Base-by-base conservation (phyloP, 768 basidiomycete genomes). In the Naematelia encephala region DNA sequence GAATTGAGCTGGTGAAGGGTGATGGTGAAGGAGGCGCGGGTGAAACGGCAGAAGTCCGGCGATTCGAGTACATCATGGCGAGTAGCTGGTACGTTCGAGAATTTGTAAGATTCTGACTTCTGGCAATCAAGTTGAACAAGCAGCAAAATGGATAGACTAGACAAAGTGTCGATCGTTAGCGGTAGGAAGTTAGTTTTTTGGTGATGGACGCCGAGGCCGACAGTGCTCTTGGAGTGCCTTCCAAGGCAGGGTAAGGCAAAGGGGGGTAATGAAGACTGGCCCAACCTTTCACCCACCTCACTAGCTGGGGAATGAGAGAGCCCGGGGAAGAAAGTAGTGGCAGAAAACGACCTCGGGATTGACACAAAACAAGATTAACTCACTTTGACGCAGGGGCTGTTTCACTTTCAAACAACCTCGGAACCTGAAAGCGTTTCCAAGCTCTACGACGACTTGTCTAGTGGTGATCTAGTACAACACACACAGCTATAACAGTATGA, bases 1-100 rank as follows among this genome's bases (percentile, higher is more conserved):
- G 50, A 43, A 69, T 59, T 29, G 58, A 27, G 64, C 34, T 22
- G 67, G 59, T 12, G 64, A 64, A 16, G 59, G 57, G 19, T 8
- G 34, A 39, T 8, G 67, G 62, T n/a, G 58, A 60, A 16, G 48
- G 12, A 21, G 58, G 56, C 26, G 45, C n/a, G 11, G 51, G 34
- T 8, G 58, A 51, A 21, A 39, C 46, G 4, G 39, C 30, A 5
- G 58, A 60, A 19, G 22, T 47, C 13, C 58, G 51, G 27, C 52
- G 34, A 16, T 39, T 39, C 34, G 34, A 51, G 34, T 51, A 51
- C 29, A 16, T 26, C 26, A 39, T 48, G 34, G 26, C 34, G 19
- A n/a, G n/a, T 5, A 10, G 46, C 46, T 19, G 8, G 23, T 8
- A 19, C n/a, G 46, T 12, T 47, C 46, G 46, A 47, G 8, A 16